Base-by-base conservation (phyloP, 164 flowering plant species). In the Saururus chinensis region DNA sequence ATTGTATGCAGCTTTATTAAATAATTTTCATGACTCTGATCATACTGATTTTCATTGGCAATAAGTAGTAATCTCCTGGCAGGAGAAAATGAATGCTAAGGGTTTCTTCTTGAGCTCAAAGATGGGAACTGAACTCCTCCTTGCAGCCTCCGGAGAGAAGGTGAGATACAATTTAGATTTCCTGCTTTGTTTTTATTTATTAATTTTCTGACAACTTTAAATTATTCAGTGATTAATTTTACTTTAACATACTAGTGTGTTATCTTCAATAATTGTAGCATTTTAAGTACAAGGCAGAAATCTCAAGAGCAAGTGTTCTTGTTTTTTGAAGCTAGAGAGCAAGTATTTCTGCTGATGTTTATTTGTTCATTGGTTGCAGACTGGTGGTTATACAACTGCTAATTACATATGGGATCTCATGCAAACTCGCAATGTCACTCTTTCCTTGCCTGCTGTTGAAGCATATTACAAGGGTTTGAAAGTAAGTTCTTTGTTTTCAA, bases 361-460 rank as follows among this genome's bases (percentile, higher is more conserved):
- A 12, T 45, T 12, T 45, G 49, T 45, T 45, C 49, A 30, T 30
- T 45, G 17, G 17, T 12, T 78, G 68, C 82, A 93, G 99, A 79
- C 79, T 59, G 99, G 96, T 66, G 96, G 96, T 42, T 95, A 80
- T 69, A 80, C 85, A 4, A 68, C 71, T 59, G 99, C 99, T 51
- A 95, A 95, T 70, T 80, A 71, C 57, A 64, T 95, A 68, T 95
- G 99, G 99, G 99, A 93, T 71, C 66, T 88, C 68, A 81, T 88
- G 92, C 92, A 82, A 75, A 72, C 87, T 49, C 92, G 89, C 55
- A 77, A 70, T 0, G 24, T 87, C 3, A 56, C 7, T 35, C 83
- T 80, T 30, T 51, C 80, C 30, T 65, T 82, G 60, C 85, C 90
- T 62, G 89, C 88, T 7, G 88, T 84, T 17, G 87, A 84, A 68